Conservation (phyloP, 257 asterid genomes). For the Penstemon eatonii region DNA sequence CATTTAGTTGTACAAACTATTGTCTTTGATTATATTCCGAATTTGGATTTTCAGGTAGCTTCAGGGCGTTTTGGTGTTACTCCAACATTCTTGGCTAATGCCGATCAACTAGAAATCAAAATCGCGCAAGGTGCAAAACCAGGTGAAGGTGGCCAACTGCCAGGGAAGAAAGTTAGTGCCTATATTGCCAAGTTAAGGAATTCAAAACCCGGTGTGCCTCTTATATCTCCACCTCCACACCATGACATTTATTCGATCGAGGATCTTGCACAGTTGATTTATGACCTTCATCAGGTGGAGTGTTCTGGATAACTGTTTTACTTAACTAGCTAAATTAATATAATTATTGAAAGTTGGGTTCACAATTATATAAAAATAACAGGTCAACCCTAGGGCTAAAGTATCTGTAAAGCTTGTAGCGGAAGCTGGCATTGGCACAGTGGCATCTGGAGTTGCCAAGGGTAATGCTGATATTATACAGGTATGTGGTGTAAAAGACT, state of each 20-base stretch:
- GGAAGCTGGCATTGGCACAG: constrained; percentile 99
- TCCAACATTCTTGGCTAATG: constrained; percentile 96
- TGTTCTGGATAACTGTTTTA: background rate
- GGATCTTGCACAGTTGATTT: constrained; percentile 98
- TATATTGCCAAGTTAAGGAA: constrained; percentile 94
- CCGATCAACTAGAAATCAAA: constrained; percentile 92
- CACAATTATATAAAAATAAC: constrained; percentile 31
- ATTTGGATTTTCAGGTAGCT: constrained; percentile 71
- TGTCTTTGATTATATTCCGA: background rate
- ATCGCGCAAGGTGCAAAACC: constrained; percentile 99
- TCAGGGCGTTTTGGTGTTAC: constrained; percentile 99
- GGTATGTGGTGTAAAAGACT: constrained; percentile 42
- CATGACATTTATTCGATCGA: constrained; percentile 97
- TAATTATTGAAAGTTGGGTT: constrained; percentile 17
- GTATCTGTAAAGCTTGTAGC: constrained; percentile 98
- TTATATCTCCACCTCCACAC: constrained; percentile 99
- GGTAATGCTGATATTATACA: constrained; percentile 97
- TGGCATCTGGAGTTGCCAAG: constrained; percentile 99
- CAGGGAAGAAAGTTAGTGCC: constrained; percentile 99
- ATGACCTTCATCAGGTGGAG: constrained; percentile 96
- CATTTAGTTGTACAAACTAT: no score
- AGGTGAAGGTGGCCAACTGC: constrained; percentile 99
- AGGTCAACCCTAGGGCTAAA: constrained; percentile 97
- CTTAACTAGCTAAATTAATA: constrained; percentile 5
- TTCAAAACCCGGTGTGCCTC: constrained; percentile 99